phyloP scores from a whole-genome alignment of 352 stramenopile genomes.

The Blastocystis sp. region DNA sequence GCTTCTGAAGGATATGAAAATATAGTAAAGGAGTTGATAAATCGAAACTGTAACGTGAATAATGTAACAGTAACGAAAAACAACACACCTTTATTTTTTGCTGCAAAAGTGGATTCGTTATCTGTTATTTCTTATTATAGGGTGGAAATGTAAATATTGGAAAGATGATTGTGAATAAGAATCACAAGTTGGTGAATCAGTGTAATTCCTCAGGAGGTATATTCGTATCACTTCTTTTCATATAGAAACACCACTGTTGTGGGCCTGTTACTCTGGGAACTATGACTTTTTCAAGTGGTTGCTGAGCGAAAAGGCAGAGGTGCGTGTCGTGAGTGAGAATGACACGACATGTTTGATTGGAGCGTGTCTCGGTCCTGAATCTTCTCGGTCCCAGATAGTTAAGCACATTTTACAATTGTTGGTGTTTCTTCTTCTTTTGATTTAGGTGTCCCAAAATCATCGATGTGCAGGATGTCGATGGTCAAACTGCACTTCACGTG shows the following conservation, averaged over 20 bases:
- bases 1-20: constrained; percentile 51
- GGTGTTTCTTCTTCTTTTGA: background rate
- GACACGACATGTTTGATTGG: constrained; percentile 46
- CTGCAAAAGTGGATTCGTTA: constrained; percentile 10
- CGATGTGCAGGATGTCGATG: constrained; percentile 48
- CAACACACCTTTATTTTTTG: constrained; percentile 53
- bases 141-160: constrained; percentile 58
- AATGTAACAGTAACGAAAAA: constrained; percentile 53
- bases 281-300: constrained; percentile 55
- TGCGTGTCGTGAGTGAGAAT: constrained; percentile 21
- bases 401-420: constrained; percentile 31
- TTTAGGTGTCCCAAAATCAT: constrained; percentile 41
- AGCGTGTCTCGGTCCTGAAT: constrained; percentile 1
- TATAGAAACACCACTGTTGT: constrained; percentile 28
- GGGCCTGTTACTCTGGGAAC: constrained; percentile 37
- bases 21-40: constrained; percentile 57
- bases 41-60: constrained; percentile 36
- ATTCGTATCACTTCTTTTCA: background rate
- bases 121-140: background rate
- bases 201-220: constrained; percentile 36
- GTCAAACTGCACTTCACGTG: constrained; percentile 44
- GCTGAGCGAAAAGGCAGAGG: constrained; percentile 29
- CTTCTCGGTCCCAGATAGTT: background rate
- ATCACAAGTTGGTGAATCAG: constrained; percentile 47
- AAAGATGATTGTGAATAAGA: constrained; percentile 55